Conservation (phyloP, 768 basidiomycete species). For the Lentinula aciculospora region DNA sequence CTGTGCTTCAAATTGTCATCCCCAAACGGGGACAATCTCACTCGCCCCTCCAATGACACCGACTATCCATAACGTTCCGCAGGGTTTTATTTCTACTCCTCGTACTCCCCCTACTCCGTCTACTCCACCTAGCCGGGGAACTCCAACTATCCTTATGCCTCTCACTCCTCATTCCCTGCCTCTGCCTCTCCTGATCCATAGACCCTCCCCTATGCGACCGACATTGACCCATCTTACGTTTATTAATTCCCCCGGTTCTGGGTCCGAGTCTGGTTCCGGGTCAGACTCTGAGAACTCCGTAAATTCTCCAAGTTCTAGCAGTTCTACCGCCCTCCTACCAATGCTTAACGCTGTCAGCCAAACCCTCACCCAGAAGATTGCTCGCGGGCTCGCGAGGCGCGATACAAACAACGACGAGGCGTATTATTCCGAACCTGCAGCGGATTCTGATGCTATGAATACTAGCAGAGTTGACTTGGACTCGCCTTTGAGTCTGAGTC, state of each 20-base stretch:
- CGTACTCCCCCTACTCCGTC: neutral
- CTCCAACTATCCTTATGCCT: too few species aligned
- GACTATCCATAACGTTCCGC: neutral
- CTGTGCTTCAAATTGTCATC: neutral
- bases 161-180: too few species aligned
- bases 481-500: neutral
- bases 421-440: neutral
- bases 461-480: too few species aligned
- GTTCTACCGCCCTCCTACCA: neutral
- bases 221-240: neutral
- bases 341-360: neutral
- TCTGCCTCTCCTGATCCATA: neutral
- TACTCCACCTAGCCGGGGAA: neutral
- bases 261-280: neutral
- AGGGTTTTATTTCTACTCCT: neutral
- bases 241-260: too few species aligned
- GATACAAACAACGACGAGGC: neutral
- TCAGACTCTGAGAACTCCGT: too few species aligned
- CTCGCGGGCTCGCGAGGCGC: neutral
- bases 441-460: neutral
- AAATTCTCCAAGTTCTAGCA: neutral
- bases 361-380: neutral
- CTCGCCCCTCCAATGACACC: neutral
- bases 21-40: neutral
- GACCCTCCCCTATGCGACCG: neutral